These are phyloP conservation scores for Syncephalis fuscata DNA, from an alignment of 371 early-diverging fungal species.

Conservation along the genomic window DNA sequence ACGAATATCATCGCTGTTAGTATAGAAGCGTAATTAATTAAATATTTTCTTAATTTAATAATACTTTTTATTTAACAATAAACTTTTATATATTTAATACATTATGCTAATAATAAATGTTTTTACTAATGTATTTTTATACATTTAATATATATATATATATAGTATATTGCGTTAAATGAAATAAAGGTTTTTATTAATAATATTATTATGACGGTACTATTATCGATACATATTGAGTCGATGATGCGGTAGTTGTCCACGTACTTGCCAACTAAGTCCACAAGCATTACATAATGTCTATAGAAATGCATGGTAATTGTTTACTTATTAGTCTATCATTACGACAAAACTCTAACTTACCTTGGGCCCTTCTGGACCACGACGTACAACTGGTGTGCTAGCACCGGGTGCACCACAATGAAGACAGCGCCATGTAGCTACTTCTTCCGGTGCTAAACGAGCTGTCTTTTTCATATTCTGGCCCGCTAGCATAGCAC, in stretches of 20 bases:
- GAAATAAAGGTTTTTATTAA: no score
- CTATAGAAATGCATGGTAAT: slow-evolving; percentile 10
- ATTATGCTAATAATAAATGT: no score
- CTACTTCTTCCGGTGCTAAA: slow-evolving; percentile 9
- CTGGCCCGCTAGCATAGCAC: background rate
- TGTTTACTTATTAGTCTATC: background rate
- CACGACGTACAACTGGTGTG: slow-evolving; percentile 24
- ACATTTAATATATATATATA: no score
- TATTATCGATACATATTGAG: background rate
- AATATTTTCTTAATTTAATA: no score
- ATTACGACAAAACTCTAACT: background rate
- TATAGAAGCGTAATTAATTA: no score
- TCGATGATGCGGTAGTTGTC: slow-evolving; percentile 30
- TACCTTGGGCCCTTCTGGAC: slow-evolving; percentile 25
- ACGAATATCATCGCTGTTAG: no score
- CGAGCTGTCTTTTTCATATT: slow-evolving; percentile 6
- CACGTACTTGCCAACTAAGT: slow-evolving; percentile 25
- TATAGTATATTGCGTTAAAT: no score
- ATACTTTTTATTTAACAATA: no score
- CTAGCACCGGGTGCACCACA: slow-evolving; percentile 18
- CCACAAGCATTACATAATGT: slow-evolving; percentile 42
- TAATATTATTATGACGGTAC: no score
- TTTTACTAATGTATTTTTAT: no score
- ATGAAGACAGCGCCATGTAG: slow-evolving; percentile 22
- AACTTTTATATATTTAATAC: no score